Base-by-base conservation (phyloP, 2,329 filamentous ascomycete genomes). In the Xylaria polymorpha region DNA sequence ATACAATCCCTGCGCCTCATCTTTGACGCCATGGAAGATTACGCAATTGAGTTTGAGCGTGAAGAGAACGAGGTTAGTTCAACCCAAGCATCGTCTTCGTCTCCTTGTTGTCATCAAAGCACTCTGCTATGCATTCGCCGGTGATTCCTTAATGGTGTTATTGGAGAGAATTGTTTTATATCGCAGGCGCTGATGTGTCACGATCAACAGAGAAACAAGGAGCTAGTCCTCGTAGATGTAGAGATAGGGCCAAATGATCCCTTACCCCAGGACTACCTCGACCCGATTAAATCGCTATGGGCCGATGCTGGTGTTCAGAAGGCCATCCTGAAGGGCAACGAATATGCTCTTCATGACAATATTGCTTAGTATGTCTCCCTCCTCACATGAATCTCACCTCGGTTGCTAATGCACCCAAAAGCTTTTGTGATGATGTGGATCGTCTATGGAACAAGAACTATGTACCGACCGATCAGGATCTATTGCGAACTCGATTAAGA, bases 261-360 rank as follows among this genome's bases (percentile, higher is more conserved):
- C 14, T 91, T 98, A 80, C 93, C 94, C 2, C 81, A 85, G 64
- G 90, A 94, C 71, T 96, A 92, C 82, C 84, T 96, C 71, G 84
- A 90, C 76, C 94, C 95, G 5, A 92, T 98, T 84, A 93, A 92
- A 80, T 86, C 86, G 62, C 85, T 98, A 69, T 99, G 95, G 96
- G 83, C 83, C 32, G 95, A 99, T 80, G 84, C 83, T 48, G 94
- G 94, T 68, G 92, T 98, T 62, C 93, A 94, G 80, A 85, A 90
- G 76, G 94, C 94, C n/a, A 96, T 98, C 73, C 86, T 90, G 59
- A 95, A 96, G 82, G 96, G 96, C 75, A 97, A 98, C 80, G 95
- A 98, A 83, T 98, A 95, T 81, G 95, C 96, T 20, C 87, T 98
- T 59, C 94, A 98, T 80, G 96, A 98, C 83, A 98, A 98, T 78